phyloP scores from a whole-genome alignment of 1,284 basidiomycete genomes.

The Cutaneotrichosporon sp. region DNA sequence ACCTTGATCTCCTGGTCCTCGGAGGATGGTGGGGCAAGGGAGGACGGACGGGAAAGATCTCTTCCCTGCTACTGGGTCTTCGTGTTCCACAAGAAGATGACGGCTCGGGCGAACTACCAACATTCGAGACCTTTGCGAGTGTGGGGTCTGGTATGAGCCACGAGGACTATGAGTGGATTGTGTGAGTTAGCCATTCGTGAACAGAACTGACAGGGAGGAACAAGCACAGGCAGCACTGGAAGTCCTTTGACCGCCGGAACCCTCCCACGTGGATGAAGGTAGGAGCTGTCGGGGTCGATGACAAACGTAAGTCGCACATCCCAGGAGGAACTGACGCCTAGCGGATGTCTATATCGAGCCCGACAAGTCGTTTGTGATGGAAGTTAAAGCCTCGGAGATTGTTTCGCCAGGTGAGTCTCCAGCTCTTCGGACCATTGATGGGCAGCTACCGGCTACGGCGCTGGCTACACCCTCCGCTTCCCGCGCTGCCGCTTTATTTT shows the following conservation, averaged over 20 bases:
- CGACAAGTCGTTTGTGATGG: conserved; percentile 62
- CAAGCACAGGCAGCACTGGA: conserved; percentile 49
- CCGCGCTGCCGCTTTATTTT: conserved; percentile 78
- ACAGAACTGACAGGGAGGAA: conserved; percentile 30
- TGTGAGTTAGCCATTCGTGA: conserved; percentile 36
- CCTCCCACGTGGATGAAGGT: conserved; percentile 48
- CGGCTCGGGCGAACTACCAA: conserved; percentile 60
- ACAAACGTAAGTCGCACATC: conserved; percentile 45
- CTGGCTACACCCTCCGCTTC: conserved; percentile 64
- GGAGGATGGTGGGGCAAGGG: conserved; percentile 58
- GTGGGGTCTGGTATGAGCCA: conserved; percentile 83
- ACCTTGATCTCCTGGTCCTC: conserved; percentile 81
- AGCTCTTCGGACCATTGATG: conserved; percentile 10
- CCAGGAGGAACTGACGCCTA: conserved; percentile 18
- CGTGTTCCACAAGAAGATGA: conserved; percentile 54
- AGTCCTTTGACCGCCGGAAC: conserved; percentile 46
- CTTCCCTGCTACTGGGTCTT: conserved; percentile 54
- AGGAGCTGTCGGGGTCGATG: conserved; percentile 44
- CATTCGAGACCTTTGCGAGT: conserved; percentile 67
- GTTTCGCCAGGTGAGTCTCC: conserved; percentile 62
- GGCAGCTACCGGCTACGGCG: conserved; percentile 50
- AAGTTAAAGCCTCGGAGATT: conserved; percentile 87
- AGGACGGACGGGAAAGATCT: conserved; percentile 52
- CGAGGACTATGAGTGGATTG: conserved; percentile 73
- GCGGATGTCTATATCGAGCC: conserved; percentile 55